Percentiles rank a stretch among this genome's conserved stretches.
These are phyloP conservation scores for Vairimorpha necatrix DNA, from an alignment of 371 early-diverging fungal species.

Conservation along the genomic window DNA sequence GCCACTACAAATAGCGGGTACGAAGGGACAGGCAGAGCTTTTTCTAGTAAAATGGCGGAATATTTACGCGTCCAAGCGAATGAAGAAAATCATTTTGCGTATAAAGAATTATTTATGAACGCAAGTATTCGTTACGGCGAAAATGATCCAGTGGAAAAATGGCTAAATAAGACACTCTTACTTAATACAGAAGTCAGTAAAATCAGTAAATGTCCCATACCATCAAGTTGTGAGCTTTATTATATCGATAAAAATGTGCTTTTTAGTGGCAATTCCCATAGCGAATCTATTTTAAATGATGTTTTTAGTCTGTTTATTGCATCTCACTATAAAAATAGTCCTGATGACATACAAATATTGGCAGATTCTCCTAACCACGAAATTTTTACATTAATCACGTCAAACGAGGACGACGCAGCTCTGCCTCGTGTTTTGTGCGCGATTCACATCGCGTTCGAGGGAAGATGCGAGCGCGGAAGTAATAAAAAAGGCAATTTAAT, in stretches of 20 bases:
- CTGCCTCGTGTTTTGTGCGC: constrained; percentile 87
- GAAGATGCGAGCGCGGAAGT: constrained; percentile 71
- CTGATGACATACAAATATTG: constrained; percentile 92
- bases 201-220: constrained; percentile 76
- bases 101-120: constrained; percentile 79
- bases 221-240: constrained; percentile 82
- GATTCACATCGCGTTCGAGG: constrained; percentile 79
- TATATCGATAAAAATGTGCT: constrained; percentile 88
- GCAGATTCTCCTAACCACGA: constrained; percentile 95
- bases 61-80: constrained; percentile 71
- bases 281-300: constrained; percentile 85
- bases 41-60: constrained; percentile 86
- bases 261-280: constrained; percentile 84
- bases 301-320: constrained; percentile 91
- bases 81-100: constrained; percentile 69
- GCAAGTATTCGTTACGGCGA: constrained; percentile 87
- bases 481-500: constrained; percentile 88
- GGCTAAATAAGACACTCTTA: constrained; percentile 87
- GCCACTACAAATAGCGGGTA: constrained; percentile 97
- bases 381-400: constrained; percentile 84
- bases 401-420: constrained; percentile 67
- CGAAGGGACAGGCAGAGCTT: constrained; percentile 95
- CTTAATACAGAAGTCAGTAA: constrained; percentile 71
- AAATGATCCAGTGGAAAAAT: constrained; percentile 85
- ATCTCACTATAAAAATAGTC: constrained; percentile 97